Evolutionary conservation across 2,329 filamentous ascomycete genomes (phyloP), one percentile per base, ranked within the genome.

Genomic region (Cladosporium sp.): DNA sequence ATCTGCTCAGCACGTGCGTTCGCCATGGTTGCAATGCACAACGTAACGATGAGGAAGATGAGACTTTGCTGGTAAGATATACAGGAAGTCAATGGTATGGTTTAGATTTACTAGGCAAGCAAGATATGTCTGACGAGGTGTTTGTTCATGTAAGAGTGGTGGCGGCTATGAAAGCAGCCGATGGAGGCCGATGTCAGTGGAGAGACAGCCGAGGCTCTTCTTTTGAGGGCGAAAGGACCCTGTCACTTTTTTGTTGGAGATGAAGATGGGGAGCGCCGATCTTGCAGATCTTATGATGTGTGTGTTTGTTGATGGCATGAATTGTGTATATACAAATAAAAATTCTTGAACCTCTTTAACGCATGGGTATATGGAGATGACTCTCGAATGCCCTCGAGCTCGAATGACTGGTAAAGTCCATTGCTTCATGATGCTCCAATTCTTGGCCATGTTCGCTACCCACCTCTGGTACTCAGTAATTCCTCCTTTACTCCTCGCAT

Each of bases 1-100:
- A 96, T 87, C 79, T 95, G 91, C 49, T 85, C 81, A 59, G 91
- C 81, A 55, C 75, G 74, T 60, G 71, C 70, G 67, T 70, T 71
- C 8, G 73, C 72, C 72, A 76, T 76, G 62, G 16, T 71, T 62
- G 44, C 16, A 12, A 18, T 18, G 2, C 5, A 18, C 23, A 2
- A 7, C 16, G 21, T n/a, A 3, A 33, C 31, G 18, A n/a, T 52
- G 7, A 1, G 23, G 29, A 23, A n/a, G 29, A 21, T 21, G 23
- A 14, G 8, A 8, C 7, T 3, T 11, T 8, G 7, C 4, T 53
- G 8, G 4, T 53, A 21, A 6, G 7, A 21, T 33, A 29, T 21
- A 12, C 3, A 8, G 28, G 10, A 16, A 55, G 5, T 3, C 21
- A 10, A 33, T 7, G 3, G 2, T 29, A 2, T 16, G 18, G 12